A percentile compares a stretch with the other conserved stretches of the same genome.
These are phyloP conservation scores for Plasmodium berghei DNA, from an alignment of 169 alveolate species.

Conservation along the genomic window DNA sequence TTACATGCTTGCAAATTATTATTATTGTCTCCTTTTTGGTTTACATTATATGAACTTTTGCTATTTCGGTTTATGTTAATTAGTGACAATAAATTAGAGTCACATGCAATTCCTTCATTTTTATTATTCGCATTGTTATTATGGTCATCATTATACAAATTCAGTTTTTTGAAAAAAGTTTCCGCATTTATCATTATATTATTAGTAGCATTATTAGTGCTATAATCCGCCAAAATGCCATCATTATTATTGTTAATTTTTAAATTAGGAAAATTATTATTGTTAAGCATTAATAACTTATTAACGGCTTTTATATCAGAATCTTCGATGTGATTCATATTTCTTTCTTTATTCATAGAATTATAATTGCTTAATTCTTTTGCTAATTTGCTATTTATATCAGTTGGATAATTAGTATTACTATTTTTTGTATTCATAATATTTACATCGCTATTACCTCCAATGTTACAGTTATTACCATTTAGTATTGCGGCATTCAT, in stretches of 20 bases:
- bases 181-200: slow-evolving; percentile 1
- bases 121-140: not conserved
- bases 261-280: slow-evolving; percentile 5
- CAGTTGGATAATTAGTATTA: not conserved
- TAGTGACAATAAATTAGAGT: slow-evolving; percentile 19
- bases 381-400: not conserved
- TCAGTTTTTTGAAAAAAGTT: slow-evolving; percentile 12
- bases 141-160: slow-evolving; percentile 6
- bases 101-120: slow-evolving; percentile 1
- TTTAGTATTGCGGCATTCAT: not conserved
- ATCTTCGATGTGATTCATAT: not conserved
- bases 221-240: not conserved
- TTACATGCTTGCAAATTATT: not conserved
- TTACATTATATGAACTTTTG: not conserved
- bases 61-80: slow-evolving; percentile 32
- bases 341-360: slow-evolving; percentile 10
- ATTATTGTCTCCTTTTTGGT: not conserved
- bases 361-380: not conserved
- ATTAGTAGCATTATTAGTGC: not conserved
- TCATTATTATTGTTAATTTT: not conserved
- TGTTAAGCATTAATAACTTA: slow-evolving; percentile 14
- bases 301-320: slow-evolving; percentile 3
- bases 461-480: not conserved
- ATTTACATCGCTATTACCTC: not conserved
- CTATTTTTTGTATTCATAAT: slow-evolving; percentile 4